Evolutionary conservation across 2,329 filamentous ascomycete species (phyloP).

Genomic region (Aschersonia sp.): DNA sequence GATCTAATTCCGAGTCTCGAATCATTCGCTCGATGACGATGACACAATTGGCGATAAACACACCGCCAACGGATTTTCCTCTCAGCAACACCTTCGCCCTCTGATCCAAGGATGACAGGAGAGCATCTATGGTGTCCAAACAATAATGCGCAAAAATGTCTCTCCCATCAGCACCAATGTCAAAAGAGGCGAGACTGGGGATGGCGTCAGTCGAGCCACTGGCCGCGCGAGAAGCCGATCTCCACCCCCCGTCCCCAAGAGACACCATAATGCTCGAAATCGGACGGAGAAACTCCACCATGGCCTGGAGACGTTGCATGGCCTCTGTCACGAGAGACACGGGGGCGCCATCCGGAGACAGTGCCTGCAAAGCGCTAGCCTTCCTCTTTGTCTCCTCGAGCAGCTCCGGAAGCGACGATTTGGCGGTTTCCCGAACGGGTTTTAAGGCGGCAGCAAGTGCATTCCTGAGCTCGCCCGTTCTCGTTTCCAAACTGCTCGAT

Average conservation of each 20-base stretch:
- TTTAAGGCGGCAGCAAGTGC: conserved; percentile 74
- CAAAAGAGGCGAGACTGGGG: conserved; percentile 63
- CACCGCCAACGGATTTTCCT: conserved; percentile 63
- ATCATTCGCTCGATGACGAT: conserved; percentile 76
- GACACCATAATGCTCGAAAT: conserved; percentile 85
- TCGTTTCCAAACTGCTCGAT: conserved; percentile 63
- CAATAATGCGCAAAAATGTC: conserved; percentile 85
- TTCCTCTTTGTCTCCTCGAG: conserved; percentile 69
- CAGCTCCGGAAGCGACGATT: conserved; percentile 67
- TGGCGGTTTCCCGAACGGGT: conserved; percentile 83
- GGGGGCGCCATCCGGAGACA: conserved; percentile 67
- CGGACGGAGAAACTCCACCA: conserved; percentile 75
- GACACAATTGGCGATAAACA: conserved; percentile 83
- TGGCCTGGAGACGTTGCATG: conserved; percentile 71
- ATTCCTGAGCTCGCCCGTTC: conserved; percentile 73
- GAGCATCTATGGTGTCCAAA: conserved; percentile 70
- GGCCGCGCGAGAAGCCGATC: conserved; percentile 32
- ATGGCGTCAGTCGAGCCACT: conserved; percentile 47
- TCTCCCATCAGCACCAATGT: conserved; percentile 76
- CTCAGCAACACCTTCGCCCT: conserved; percentile 62
- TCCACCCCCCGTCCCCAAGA: conserved; percentile 87
- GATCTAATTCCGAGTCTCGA: conserved; percentile 60
- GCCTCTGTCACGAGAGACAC: conserved; percentile 68
- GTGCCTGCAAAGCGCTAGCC: conserved; percentile 45
- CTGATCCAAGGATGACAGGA: conserved; percentile 60